Conservation (phyloP, 2,329 filamentous ascomycete genomes). For the Cercospora sesami region DNA sequence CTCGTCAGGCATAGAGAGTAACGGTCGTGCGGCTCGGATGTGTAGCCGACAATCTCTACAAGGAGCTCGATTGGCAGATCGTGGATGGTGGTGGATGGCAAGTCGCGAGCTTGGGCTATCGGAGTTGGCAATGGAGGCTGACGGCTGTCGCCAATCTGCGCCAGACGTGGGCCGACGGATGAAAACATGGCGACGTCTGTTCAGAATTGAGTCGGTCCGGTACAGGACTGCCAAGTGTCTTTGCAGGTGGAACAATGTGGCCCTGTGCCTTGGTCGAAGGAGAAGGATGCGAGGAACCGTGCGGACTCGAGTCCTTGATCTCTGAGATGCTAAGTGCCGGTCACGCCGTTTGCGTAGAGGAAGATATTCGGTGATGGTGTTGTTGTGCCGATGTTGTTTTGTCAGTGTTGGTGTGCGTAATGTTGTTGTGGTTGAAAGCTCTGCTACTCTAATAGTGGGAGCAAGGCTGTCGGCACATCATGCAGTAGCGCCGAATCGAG, state of each 20-base stretch:
- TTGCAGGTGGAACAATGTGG: neutral
- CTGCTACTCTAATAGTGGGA: neutral
- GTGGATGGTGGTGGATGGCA: neutral
- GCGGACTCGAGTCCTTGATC: neutral
- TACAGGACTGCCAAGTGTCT: neutral
- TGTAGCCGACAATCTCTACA: neutral
- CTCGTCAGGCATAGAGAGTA: neutral
- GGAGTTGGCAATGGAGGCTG: neutral
- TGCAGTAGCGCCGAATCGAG: neutral
- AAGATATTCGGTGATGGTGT: neutral
- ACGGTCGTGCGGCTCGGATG: neutral
- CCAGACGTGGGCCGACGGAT: neutral
- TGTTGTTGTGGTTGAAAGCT: neutral
- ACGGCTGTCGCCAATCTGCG: neutral
- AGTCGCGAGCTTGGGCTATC: neutral
- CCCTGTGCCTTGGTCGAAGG: neutral
- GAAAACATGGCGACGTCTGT: neutral
- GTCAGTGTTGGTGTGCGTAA: neutral
- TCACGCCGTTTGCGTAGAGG: neutral
- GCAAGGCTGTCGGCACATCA: neutral
- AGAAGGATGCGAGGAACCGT: neutral
- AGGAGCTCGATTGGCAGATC: slow-evolving; percentile 11
- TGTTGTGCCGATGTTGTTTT: neutral
- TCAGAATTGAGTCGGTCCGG: neutral
- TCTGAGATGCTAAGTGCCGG: neutral